Evolutionary conservation across 1,139 yeast species (phyloP).

Genomic region (Petasospora fabianii): DNA sequence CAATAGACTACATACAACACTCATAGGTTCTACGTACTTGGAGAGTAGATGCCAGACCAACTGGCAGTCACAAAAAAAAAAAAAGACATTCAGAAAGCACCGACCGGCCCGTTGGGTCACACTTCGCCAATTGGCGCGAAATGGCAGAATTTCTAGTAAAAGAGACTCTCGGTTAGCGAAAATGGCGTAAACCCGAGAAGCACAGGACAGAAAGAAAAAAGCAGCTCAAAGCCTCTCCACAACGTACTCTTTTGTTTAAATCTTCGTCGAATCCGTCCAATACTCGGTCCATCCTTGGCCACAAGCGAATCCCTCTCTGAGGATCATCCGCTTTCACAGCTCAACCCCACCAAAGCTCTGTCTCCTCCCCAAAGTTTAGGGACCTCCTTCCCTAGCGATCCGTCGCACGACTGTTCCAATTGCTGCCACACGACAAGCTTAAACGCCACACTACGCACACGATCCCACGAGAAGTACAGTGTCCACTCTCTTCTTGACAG

Average conservation of each 20-base stretch:
- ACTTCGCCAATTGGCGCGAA: not conserved
- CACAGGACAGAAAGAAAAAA: not conserved
- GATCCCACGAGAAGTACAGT: not conserved
- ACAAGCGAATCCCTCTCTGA: constrained; percentile 2
- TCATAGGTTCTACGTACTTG: no score
- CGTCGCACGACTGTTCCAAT: not conserved
- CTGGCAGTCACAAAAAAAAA: not conserved
- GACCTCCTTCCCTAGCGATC: not conserved
- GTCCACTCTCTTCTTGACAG: not conserved
- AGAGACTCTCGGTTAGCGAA: not conserved
- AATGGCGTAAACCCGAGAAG: not conserved
- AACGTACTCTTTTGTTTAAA: not conserved
- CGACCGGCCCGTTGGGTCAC: not conserved
- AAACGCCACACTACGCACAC: not conserved
- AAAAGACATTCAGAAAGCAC: no score
- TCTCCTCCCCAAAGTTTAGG: no score
- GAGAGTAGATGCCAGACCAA: not conserved
- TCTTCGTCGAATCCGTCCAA: constrained; percentile 7
- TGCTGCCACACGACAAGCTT: not conserved
- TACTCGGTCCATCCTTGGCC: not conserved
- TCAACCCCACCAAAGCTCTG: not conserved
- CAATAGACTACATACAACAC: no score
- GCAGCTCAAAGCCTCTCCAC: not conserved
- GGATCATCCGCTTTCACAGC: not conserved
- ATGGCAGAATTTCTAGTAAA: not conserved